These are phyloP conservation scores for Chenopodium berlandieri DNA, from an alignment of 148 eudicot genomes.

Conservation along the genomic window DNA sequence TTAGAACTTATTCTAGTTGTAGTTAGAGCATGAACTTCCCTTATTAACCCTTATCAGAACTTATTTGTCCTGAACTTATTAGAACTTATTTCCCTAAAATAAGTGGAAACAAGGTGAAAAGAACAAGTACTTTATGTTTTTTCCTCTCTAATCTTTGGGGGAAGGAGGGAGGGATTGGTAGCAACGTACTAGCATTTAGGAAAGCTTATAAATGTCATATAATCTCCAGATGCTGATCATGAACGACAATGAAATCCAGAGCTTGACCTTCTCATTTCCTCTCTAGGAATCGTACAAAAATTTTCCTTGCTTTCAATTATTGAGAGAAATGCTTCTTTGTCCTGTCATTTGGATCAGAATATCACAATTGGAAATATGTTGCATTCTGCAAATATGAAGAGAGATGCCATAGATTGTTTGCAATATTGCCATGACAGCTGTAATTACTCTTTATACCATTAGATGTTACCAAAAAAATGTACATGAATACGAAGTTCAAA, in stretches of 20 bases:
- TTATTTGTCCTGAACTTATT: too few relatives aligned
- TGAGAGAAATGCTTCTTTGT: slow-evolving; percentile 34
- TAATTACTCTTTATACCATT: neutral
- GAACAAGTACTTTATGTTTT: neutral
- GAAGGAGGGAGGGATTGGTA: neutral
- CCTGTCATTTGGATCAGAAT: slow-evolving; percentile 33
- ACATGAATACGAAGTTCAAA: neutral
- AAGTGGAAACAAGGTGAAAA: too few relatives aligned
- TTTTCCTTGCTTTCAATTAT: slow-evolving; percentile 32
- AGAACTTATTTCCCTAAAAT: too few relatives aligned
- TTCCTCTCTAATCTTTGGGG: neutral
- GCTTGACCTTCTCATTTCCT: slow-evolving; percentile 37
- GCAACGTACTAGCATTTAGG: neutral
- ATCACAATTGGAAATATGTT: slow-evolving; percentile 15
- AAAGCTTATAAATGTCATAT: neutral
- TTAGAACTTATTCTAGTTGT: too few relatives aligned
- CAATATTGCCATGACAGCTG: neutral
- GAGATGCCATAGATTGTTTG: neutral
- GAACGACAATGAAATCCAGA: neutral
- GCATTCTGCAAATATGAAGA: neutral
- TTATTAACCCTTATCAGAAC: too few relatives aligned
- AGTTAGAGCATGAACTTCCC: too few relatives aligned
- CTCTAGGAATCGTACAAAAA: slow-evolving; percentile 20
- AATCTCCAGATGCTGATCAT: neutral
- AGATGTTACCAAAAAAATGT: neutral